A percentile compares a stretch with the other conserved stretches of the same genome.
These are phyloP conservation scores for Neofusicoccum umdonicola DNA, from an alignment of 2,329 filamentous ascomycete genomes.

Conservation along the genomic window DNA sequence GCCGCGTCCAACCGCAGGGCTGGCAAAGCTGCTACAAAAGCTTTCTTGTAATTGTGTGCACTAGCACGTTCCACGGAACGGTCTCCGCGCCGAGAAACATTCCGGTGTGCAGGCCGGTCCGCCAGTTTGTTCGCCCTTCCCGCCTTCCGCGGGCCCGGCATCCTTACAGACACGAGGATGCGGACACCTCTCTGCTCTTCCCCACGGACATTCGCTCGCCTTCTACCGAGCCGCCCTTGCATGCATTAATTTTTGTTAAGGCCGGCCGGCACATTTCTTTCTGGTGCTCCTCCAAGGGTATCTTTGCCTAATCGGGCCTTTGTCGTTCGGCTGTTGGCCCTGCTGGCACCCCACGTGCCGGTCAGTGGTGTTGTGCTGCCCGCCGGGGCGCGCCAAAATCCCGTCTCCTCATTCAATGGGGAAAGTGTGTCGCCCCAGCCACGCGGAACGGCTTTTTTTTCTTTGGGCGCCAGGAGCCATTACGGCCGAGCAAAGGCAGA, in stretches of 20 bases:
- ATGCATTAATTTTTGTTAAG: neutral
- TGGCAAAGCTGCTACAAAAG: constrained; percentile 1
- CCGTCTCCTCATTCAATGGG: neutral
- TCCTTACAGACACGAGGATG: neutral
- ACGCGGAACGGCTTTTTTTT: no score
- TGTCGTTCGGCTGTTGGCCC: neutral
- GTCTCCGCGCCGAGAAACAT: constrained; percentile 4
- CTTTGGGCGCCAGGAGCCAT: neutral
- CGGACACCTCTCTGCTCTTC: neutral
- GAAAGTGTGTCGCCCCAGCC: neutral
- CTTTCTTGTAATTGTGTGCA: constrained; percentile 3
- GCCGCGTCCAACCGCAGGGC: neutral
- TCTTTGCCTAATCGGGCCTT: constrained; percentile 4
- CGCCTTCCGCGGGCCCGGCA: neutral
- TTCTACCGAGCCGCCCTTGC: neutral
- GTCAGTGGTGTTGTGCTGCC: neutral
- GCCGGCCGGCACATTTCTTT: neutral
- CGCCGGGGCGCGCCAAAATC: neutral
- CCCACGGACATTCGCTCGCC: neutral
- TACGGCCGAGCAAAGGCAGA: constrained; percentile 4
- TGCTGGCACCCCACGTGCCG: neutral
- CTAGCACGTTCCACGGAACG: constrained; percentile 1
- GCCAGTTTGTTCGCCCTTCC: neutral
- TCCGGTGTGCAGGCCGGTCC: neutral
- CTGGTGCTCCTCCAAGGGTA: neutral